These are phyloP conservation scores for Wickerhamiella occidentalis DNA, from an alignment of 805 yeast genomes.

Conservation along the genomic window DNA sequence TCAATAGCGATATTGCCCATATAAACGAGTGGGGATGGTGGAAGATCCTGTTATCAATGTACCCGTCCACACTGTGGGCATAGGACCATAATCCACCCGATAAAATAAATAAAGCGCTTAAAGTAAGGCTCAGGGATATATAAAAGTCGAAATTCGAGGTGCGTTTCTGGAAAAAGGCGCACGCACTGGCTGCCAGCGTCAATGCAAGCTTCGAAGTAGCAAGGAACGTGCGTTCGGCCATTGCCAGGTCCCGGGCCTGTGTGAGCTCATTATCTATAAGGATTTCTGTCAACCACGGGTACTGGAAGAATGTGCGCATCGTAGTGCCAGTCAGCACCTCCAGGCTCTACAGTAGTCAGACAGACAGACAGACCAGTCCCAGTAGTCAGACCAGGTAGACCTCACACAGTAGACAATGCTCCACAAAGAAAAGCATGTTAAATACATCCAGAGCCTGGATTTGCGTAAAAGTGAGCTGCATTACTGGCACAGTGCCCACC, in stretches of 20 bases:
- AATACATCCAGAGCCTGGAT: constrained; percentile 45
- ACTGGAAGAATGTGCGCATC: background rate
- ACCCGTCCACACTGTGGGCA: background rate
- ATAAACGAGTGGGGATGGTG: constrained; percentile 2
- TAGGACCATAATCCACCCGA: constrained; percentile 4
- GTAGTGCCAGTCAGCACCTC: too few relatives aligned
- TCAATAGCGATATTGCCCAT: background rate
- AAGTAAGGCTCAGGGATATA: background rate
- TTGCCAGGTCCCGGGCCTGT: constrained; percentile 3
- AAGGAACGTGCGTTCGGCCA: constrained; percentile 9
- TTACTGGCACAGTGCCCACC: constrained; percentile 84
- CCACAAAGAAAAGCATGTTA: constrained; percentile 42
- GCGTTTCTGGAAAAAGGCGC: constrained; percentile 1
- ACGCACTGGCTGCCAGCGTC: constrained; percentile 4
- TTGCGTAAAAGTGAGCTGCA: constrained; percentile 47
- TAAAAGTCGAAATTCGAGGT: background rate
- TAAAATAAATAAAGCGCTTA: background rate
- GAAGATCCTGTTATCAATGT: background rate
- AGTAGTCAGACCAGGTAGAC: too few relatives aligned
- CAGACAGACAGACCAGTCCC: too few relatives aligned
- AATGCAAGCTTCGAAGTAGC: constrained; percentile 4
- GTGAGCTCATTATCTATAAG: constrained; percentile 2
- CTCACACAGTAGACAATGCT: constrained; percentile 10
- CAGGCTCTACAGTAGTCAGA: too few relatives aligned
- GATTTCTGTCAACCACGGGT: background rate